These are phyloP conservation scores for Aspergillus hiratsukae DNA, from an alignment of 2,329 filamentous ascomycete genomes.

Conservation along the genomic window DNA sequence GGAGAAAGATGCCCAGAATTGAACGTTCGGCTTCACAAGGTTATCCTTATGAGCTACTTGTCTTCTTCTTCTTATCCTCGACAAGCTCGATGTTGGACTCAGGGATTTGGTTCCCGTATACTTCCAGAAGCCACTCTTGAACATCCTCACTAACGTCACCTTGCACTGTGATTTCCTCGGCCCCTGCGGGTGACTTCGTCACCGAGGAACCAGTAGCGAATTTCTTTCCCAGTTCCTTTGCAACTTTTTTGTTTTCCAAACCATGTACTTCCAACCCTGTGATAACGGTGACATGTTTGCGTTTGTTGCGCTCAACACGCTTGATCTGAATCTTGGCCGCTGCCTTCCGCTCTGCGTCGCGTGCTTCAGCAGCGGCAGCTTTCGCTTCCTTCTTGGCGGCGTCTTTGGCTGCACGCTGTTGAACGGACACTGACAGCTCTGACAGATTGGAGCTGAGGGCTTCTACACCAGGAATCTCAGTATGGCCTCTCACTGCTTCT, in stretches of 20 bases:
- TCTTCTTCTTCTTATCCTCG: constrained; percentile 96
- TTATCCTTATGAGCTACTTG: constrained; percentile 15
- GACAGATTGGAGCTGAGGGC: constrained; percentile 79
- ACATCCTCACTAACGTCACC: constrained; percentile 95
- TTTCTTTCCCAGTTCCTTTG: constrained; percentile 97
- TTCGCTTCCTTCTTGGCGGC: constrained; percentile 95
- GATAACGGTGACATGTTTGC: constrained; percentile 94
- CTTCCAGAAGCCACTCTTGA: constrained; percentile 82
- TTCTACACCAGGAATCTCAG: constrained; percentile 46
- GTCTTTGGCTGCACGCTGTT: constrained; percentile 93
- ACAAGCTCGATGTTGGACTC: constrained; percentile 93
- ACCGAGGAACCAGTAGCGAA: constrained; percentile 93
- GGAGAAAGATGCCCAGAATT: background rate
- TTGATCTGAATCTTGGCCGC: constrained; percentile 84
- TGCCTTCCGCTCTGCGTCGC: constrained; percentile 76
- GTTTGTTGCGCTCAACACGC: constrained; percentile 95
- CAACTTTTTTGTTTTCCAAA: constrained; percentile 88
- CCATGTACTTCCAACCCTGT: constrained; percentile 85
- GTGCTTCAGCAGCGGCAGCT: constrained; percentile 79
- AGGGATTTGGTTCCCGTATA: constrained; percentile 77
- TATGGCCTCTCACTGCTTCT: background rate
- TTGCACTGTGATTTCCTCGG: constrained; percentile 96
- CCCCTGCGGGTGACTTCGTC: constrained; percentile 78
- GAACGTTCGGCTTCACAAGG: background rate
- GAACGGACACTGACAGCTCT: constrained; percentile 80